phyloP scores from a whole-genome alignment of 2,329 filamentous ascomycete species.

The Aspergillus sp. region DNA sequence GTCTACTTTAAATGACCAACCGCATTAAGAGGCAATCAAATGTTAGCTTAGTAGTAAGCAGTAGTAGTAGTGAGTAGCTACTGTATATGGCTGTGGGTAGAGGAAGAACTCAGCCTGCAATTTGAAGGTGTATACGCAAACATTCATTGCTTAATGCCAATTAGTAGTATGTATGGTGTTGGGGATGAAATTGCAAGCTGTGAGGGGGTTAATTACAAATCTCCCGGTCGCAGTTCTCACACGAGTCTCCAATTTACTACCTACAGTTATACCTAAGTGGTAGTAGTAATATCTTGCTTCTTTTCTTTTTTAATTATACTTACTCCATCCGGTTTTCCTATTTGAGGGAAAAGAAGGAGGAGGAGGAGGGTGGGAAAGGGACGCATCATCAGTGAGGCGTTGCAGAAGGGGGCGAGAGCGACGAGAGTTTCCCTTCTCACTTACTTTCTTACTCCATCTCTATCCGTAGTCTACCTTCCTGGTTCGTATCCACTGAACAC shows the following conservation, averaged over 20 bases:
- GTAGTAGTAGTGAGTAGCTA: too few relatives aligned
- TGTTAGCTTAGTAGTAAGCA: too few relatives aligned
- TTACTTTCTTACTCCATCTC: not conserved
- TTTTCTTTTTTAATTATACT: not conserved
- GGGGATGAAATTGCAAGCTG: not conserved
- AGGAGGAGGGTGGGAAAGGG: not conserved
- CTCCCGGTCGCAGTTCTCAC: not conserved
- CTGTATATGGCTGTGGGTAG: too few relatives aligned
- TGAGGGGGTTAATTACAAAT: conserved; percentile 1
- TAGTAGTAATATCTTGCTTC: not conserved
- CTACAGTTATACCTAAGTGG: too few relatives aligned
- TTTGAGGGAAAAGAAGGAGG: too few relatives aligned
- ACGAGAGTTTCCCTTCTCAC: not conserved
- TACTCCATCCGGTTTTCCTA: not conserved
- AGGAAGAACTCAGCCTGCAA: too few relatives aligned
- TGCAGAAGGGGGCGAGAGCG: not conserved
- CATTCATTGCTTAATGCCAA: too few relatives aligned
- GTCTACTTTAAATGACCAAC: conserved; percentile 8
- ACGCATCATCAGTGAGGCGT: conserved; percentile 10
- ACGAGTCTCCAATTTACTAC: too few relatives aligned
- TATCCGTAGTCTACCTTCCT: not conserved
- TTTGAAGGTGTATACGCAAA: too few relatives aligned
- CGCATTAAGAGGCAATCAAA: not conserved
- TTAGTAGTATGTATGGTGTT: not conserved
- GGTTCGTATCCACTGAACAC: not conserved